These are phyloP conservation scores for Aspergillus fumigatus DNA, from an alignment of 2,329 filamentous ascomycete species.

Conservation along the genomic window DNA sequence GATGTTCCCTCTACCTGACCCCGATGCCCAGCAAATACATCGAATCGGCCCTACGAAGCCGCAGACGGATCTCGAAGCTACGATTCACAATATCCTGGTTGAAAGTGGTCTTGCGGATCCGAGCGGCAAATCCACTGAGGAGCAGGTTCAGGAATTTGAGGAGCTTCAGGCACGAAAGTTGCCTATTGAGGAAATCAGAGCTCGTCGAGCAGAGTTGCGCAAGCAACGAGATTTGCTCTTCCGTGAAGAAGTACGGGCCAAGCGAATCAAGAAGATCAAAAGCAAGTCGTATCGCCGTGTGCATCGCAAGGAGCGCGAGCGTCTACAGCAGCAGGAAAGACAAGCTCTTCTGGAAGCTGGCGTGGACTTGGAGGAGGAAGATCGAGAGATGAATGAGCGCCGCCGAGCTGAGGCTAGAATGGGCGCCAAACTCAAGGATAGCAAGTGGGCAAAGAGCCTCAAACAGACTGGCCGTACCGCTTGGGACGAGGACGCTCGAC, in stretches of 20 bases:
- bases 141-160: slow-evolving; percentile 64
- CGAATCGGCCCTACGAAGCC: slow-evolving; percentile 56
- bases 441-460: slow-evolving; percentile 85
- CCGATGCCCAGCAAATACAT: slow-evolving; percentile 56
- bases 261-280: slow-evolving; percentile 98
- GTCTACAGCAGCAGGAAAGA: slow-evolving; percentile 53
- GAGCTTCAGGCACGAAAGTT: slow-evolving; percentile 67
- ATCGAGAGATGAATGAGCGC: slow-evolving; percentile 64
- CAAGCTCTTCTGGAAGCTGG: slow-evolving; percentile 56
- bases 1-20: slow-evolving; percentile 76
- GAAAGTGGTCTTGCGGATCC: slow-evolving; percentile 69
- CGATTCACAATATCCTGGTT: slow-evolving; percentile 83
- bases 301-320: slow-evolving; percentile 73
- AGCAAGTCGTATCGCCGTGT: slow-evolving; percentile 91
- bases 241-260: slow-evolving; percentile 79
- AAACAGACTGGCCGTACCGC: slow-evolving; percentile 73
- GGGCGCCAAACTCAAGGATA: slow-evolving; percentile 78
- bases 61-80: slow-evolving; percentile 75
- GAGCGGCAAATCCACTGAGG: slow-evolving; percentile 57
- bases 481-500: slow-evolving; percentile 84
- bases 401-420: slow-evolving; percentile 78
- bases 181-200: slow-evolving; percentile 67
- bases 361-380: slow-evolving; percentile 59
- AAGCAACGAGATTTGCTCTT: slow-evolving; percentile 80
- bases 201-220: slow-evolving; percentile 68